Base-by-base conservation (phyloP, 352 stramenopile species). In the Phytopythium oedochilum region DNA sequence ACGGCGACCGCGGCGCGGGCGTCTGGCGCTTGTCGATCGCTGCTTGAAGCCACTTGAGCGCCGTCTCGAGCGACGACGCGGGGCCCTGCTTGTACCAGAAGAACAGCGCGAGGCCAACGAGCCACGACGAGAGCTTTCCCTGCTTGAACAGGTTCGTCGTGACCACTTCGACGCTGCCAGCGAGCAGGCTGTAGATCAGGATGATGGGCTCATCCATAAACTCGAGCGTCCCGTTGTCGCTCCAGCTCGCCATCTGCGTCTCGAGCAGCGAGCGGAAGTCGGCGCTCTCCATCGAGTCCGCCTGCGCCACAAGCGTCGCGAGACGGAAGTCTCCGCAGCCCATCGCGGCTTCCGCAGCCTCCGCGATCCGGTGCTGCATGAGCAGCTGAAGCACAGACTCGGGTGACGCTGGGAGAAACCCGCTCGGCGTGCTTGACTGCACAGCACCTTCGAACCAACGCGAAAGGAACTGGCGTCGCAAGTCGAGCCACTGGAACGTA, bases 361-460 rank as follows among this genome's bases (percentile, higher is more conserved):
- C 73, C 29, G 62, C 63, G 47, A 92, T 65, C 38, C 72, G 68
- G 52, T 90, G 77, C 63, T 83, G 75, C 25, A 69, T 78, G 28
- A 86, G 39, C 54, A 86, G 60, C 32, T 50, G 60, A 2, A 86
- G 58, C 22, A 86, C 66, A 20, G 50, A 60, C 47, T 75, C 54
- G 18, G 63, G 56, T 7, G 51, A 78, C 20, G 72, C 53, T 15
- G 44, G 20, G 23, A 53, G 38, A 17, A 25, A 29, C 15, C 55
- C 22, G 25, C 45, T 10, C 26, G 34, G n/a, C 32, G 36, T 11
- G 10, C 26, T 20, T 35, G 28, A 54, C 35, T 62, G 55, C 26
- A 88, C 45, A 2, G 79, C 75, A 25, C 60, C 52, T 60, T 91
- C 81, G 53, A 93, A 86, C 83, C 83, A 93, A 43, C 73, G 82